Percentiles rank a stretch among this genome's conserved stretches.
phyloP scores from a whole-genome alignment of 495 filamentous ascomycete species.

The Talaromyces wortmannii region DNA sequence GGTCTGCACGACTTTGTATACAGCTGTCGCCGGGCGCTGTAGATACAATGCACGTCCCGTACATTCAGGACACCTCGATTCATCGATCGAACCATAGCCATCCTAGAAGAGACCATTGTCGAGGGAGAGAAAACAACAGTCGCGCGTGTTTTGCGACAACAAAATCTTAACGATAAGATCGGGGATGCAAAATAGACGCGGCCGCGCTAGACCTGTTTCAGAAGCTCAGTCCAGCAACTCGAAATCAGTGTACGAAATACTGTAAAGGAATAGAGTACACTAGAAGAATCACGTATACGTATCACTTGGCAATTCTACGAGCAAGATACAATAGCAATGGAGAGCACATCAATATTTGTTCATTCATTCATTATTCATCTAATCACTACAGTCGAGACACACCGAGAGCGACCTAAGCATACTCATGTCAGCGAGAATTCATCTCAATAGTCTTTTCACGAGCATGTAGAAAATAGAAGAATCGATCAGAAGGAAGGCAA shows the following conservation, averaged over 20 bases:
- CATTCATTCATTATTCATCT: too few species aligned
- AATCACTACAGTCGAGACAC: too few species aligned
- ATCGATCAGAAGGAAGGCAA: conserved; percentile 96
- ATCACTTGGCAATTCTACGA: too few species aligned
- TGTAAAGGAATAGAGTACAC: neutral
- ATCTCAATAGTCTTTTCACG: too few species aligned
- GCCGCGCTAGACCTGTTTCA: neutral
- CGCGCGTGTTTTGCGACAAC: neutral
- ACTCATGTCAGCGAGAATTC: neutral
- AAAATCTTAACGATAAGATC: neutral
- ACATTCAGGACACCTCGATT: neutral
- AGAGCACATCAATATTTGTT: too few species aligned
- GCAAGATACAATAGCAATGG: too few species aligned
- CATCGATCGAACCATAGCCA: neutral
- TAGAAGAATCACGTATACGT: too few species aligned
- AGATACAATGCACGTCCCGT: neutral
- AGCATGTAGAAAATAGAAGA: neutral
- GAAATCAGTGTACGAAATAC: too few species aligned
- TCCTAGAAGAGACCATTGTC: neutral
- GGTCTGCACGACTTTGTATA: neutral
- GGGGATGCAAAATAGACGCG: neutral
- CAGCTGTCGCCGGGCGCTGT: neutral
- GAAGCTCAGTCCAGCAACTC: neutral
- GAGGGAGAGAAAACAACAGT: neutral
- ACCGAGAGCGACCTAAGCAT: too few species aligned